Evolutionary conservation across 495 filamentous ascomycete species (phyloP), one percentile per base, ranked within the genome.

Genomic region (Geoglossum glabrum): DNA sequence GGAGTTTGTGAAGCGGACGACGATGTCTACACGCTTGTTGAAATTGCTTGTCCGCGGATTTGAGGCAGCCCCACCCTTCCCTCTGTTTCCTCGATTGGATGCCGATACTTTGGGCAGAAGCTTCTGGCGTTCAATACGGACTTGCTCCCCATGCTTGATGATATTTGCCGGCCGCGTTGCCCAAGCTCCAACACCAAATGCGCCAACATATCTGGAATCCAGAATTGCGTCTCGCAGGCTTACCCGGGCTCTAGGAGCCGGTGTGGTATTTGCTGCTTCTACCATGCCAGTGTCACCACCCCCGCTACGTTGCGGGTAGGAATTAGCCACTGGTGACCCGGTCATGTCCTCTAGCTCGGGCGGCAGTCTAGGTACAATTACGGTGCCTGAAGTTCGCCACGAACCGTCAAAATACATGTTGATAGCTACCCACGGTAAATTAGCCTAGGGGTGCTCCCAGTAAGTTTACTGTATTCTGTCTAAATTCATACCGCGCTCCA

Each of bases 341-440:
- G 23, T 52, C 23, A n/a, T 52, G 10, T 30, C 30, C 19, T 52
- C 57, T 59, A 43, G 30, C 26, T 40, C 28, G 31, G 38, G 38
- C 33, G 26, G 55, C 62, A 0, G 67, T 77, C 63, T 26, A 38
- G 54, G 26, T 7, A 38, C 19, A 33, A 30, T 56, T 38, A 23
- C 33, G 31, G 54, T 13, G 17, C 28, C 25, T 3, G 33, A 13
- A 19, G 25, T 33, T 25, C 83, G 90, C 87, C 87, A 96, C 5
- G 89, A 95, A 15, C 90, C 90, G 62, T 98, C 92, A 54, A 95
- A 83, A 65, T 89, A 98, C 71, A 95, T 85, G 62, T 77, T 77
- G 52, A 77, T 73, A 25, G 74, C 74, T 70, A 43, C 40, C 8
- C 15, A 26, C 49, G 8, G 19, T 28, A 31, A 50, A 52, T 52